phyloP scores from a whole-genome alignment of 1,139 yeast species.

The Lodderomyces pseudojiufengensis region DNA sequence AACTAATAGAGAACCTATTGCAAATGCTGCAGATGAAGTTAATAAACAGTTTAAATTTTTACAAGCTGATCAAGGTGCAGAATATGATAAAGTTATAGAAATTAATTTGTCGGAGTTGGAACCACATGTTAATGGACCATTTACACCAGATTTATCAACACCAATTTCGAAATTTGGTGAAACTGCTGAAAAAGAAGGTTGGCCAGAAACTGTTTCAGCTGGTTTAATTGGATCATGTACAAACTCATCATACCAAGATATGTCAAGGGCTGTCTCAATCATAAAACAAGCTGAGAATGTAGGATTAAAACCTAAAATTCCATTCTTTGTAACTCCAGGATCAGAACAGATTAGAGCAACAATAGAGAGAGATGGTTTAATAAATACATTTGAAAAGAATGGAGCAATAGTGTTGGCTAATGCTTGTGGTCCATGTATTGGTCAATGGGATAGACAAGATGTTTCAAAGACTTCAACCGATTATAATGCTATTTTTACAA shows the following conservation, averaged over 20 bases:
- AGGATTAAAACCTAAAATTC: constrained; percentile 89
- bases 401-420: constrained; percentile 93
- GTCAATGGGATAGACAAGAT: constrained; percentile 90
- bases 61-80: constrained; percentile 75
- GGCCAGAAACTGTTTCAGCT: constrained; percentile 82
- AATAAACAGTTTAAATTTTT: constrained; percentile 59
- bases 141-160: constrained; percentile 90
- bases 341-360: constrained; percentile 99
- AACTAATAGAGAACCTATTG: constrained; percentile 79
- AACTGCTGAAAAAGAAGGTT: constrained; percentile 60
- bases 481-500: constrained; percentile 83
- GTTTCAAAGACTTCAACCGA: constrained; percentile 64
- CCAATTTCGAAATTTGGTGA: constrained; percentile 71
- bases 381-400: constrained; percentile 70
- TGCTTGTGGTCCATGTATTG: constrained; percentile 99
- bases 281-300: constrained; percentile 78
- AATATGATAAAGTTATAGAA: constrained; percentile 81
- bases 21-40: constrained; percentile 71
- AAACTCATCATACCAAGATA: constrained; percentile 94
- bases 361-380: constrained; percentile 88
- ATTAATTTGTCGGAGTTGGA: constrained; percentile 71
- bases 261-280: constrained; percentile 90
- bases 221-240: constrained; percentile 98
- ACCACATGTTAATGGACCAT: constrained; percentile 92
- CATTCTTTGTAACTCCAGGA: constrained; percentile 95